These are phyloP conservation scores for Aspergillus sp. DNA, from an alignment of 2,329 filamentous ascomycete genomes.

Conservation along the genomic window DNA sequence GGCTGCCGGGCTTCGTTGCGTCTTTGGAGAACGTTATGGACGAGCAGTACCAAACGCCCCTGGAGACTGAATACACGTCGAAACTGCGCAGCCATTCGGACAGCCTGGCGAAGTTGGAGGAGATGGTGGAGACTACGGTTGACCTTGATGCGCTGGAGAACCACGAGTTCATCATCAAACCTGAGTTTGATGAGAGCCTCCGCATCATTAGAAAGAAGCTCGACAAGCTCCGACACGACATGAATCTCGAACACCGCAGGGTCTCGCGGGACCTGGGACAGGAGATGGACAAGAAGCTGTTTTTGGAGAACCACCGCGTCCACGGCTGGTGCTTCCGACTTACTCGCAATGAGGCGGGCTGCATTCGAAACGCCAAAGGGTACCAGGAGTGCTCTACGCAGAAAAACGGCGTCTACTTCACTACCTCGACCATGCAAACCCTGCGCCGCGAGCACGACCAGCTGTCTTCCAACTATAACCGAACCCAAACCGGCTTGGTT, in stretches of 20 bases:
- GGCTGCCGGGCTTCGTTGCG: slow-evolving; percentile 82
- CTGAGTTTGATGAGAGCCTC: slow-evolving; percentile 89
- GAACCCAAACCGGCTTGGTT: slow-evolving; percentile 87
- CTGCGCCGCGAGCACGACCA: slow-evolving; percentile 91
- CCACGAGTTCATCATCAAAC: slow-evolving; percentile 98
- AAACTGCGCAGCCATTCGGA: slow-evolving; percentile 75
- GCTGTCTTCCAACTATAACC: slow-evolving; percentile 89
- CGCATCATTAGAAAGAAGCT: slow-evolving; percentile 87
- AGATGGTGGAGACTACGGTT: slow-evolving; percentile 98
- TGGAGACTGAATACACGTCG: slow-evolving; percentile 82
- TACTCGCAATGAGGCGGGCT: slow-evolving; percentile 84
- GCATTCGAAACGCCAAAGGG: slow-evolving; percentile 83
- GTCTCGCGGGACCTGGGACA: slow-evolving; percentile 80
- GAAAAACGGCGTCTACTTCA: slow-evolving; percentile 99
- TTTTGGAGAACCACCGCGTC: slow-evolving; percentile 91
- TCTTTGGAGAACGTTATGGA: slow-evolving; percentile 94
- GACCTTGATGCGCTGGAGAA: slow-evolving; percentile 93
- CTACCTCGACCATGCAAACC: slow-evolving; percentile 74
- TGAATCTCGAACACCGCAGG: slow-evolving; percentile 74
- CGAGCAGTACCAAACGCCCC: slow-evolving; percentile 80
- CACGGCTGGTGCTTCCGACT: slow-evolving; percentile 96
- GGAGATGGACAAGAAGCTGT: slow-evolving; percentile 97
- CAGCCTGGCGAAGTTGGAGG: slow-evolving; percentile 79
- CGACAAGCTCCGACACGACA: slow-evolving; percentile 76
- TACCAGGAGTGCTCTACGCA: slow-evolving; percentile 97